phyloP scores from a whole-genome alignment of 2,329 filamentous ascomycete genomes.

The Ramichloridium luteum region DNA sequence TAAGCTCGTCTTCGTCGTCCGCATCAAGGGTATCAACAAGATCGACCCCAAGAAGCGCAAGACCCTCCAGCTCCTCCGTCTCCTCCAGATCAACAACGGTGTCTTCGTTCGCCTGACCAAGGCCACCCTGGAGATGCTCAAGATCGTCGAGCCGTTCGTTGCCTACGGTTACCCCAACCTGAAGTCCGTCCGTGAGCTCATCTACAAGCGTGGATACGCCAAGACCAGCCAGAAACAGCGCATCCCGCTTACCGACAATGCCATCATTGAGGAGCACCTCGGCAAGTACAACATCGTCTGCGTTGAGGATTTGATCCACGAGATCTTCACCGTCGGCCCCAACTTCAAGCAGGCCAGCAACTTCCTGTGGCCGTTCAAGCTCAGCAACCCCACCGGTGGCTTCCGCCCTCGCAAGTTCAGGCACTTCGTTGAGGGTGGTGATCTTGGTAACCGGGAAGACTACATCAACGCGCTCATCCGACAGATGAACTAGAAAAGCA shows the following conservation, averaged over 20 bases:
- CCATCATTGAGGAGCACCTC: constrained; percentile 91
- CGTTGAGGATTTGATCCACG: constrained; percentile 98
- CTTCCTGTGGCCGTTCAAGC: constrained; percentile 99
- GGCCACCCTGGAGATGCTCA: constrained; percentile 93
- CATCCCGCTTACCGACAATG: constrained; percentile 90
- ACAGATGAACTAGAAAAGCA: constrained; percentile 79
- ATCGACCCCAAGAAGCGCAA: constrained; percentile 99
- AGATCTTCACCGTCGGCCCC: constrained; percentile 96
- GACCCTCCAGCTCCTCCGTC: constrained; percentile 97
- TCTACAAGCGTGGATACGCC: constrained; percentile 99
- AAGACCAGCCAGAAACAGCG: constrained; percentile 94
- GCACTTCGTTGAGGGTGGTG: constrained; percentile 97
- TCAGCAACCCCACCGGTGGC: constrained; percentile 93
- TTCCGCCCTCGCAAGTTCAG: constrained; percentile 97
- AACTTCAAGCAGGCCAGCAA: constrained; percentile 98
- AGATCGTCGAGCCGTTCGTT: constrained; percentile 97
- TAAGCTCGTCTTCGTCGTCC: constrained; percentile 94
- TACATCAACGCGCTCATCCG: constrained; percentile 92
- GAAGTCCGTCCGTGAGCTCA: constrained; percentile 95
- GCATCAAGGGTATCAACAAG: constrained; percentile 99
- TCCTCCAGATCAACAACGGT: constrained; percentile 99
- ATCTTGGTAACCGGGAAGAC: constrained; percentile 96
- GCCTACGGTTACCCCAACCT: constrained; percentile 99
- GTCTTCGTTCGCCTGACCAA: constrained; percentile 97
- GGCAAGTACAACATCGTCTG: constrained; percentile 99